A percentile compares a stretch with the other conserved stretches of the same genome.
Conservation (phyloP, 345 rosid genomes). For the Combretum micranthum region DNA sequence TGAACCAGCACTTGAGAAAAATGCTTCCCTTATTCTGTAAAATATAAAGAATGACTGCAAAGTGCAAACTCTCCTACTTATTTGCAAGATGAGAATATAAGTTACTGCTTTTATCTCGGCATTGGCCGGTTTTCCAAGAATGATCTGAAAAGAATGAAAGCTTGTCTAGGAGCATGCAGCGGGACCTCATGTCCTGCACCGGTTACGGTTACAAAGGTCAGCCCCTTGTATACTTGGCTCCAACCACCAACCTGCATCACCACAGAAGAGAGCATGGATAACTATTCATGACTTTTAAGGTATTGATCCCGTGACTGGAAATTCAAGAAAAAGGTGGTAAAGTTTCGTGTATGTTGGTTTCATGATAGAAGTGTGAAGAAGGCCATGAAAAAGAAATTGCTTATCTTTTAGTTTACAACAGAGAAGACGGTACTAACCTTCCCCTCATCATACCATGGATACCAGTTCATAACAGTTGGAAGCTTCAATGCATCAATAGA, state of each 20-base stretch:
- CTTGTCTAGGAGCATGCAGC: slow-evolving; percentile 74
- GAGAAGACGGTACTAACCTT: slow-evolving; percentile 29
- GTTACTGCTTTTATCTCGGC: slow-evolving; percentile 31
- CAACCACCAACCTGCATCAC: slow-evolving; percentile 78
- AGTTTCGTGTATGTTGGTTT: too few species aligned
- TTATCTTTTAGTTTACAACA: too few species aligned
- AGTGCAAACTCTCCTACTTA: slow-evolving; percentile 2
- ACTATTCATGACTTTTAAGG: too few species aligned
- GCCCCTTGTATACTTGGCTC: slow-evolving; percentile 89
- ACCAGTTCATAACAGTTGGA: slow-evolving; percentile 65
- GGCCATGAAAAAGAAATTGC: too few species aligned
- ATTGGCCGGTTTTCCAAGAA: slow-evolving; percentile 68
- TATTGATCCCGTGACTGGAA: too few species aligned
- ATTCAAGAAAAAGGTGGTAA: too few species aligned
- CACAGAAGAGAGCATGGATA: neutral
- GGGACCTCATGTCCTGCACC: slow-evolving; percentile 99
- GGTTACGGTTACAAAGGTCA: slow-evolving; percentile 67
- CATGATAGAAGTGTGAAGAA: too few species aligned
- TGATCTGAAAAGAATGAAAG: slow-evolving; percentile 77
- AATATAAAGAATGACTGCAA: neutral
- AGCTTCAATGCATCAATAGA: slow-evolving; percentile 77
- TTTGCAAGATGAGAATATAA: neutral
- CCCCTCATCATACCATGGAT: slow-evolving; percentile 69
- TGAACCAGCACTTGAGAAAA: slow-evolving; percentile 21
- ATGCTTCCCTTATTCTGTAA: slow-evolving; percentile 20